Base-by-base conservation (phyloP, 2,329 filamentous ascomycete genomes). In the Cladosporium sp. region DNA sequence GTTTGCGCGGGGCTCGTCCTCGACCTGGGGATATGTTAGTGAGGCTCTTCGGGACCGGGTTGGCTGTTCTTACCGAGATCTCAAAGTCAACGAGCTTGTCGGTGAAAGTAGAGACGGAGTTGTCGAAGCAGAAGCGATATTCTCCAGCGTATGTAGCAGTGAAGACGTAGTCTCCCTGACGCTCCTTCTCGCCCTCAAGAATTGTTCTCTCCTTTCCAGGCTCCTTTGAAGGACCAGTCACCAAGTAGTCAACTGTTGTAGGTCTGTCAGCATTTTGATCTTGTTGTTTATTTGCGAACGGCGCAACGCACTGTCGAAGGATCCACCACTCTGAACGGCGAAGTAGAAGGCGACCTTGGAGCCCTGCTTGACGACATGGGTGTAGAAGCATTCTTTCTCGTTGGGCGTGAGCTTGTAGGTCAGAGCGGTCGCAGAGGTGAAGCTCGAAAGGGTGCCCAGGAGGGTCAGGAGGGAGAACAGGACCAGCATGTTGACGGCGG, bases 41-140 rank as follows among this genome's bases (percentile, higher is more conserved):
- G 38, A 29, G 33, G 11, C n/a, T n/a, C n/a, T 22, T 27, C 20
- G 18, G 18, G 33, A 38, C 11, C 6, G 30, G n/a, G n/a, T n/a
- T n/a, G n/a, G n/a, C n/a, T n/a, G n/a, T 32, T 72, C 85, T 55
- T 75, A 93, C 92, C 55, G 91, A 81, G 66, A 98, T 95, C 74
- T 98, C 93, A 65, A 98, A 96, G 70, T 98, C 93, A 57, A 98
- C 91, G 68, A 89, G 84, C 75, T 98, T 98, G 73, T 98, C 93
- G 46, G 91, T 85, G 67, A 95, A 96, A 0, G 92, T 97, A 66
- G 88, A 95, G 87, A 98, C 95, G 67, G 93, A 86, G 66, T 98
- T 98, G 73, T 91, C 87, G 77, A 98, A 98, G 79, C 93, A 98
- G 76, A 98, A 97, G 48, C 84, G 82, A 74, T 97, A 96, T 65